Evolutionary conservation across 116 monocot species (phyloP), one percentile per base, ranked within the genome.

Genomic region (Iris pallida): DNA sequence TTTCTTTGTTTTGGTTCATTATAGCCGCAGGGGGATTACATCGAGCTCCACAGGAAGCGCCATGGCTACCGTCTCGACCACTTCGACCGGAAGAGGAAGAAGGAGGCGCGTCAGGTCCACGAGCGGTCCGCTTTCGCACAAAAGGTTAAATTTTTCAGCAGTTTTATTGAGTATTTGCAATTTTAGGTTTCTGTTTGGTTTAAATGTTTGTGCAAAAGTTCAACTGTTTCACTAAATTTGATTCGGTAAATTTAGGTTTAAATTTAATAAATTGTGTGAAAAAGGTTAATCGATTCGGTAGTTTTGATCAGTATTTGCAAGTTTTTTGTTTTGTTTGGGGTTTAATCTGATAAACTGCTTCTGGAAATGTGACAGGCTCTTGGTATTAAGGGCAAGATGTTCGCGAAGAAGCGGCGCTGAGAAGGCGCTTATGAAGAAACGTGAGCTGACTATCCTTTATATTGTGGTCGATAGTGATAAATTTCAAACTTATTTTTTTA

Each of bases 391-490:
- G 96, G 92, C 20, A 97, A 97, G 69, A 89, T 86, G 78, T 85
- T 97, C 60, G 87, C 96, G 9, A 97, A 97, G 90, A 92, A 92
- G 57, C 80, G 92, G 16, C 65, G 73, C 82, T 7, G 96, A 97
- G 81, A 97, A 97, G 83, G 96, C 87, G 10, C 63, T 87, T 69
- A 89, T 97, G 96, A 97, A 97, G 85, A 97, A 68, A 97, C 96
- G 92, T 97, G 80, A 87, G 82, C 4, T 13, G n/a, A 13, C 14
- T 6, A 30, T 30, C 49, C 49, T 51, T 13, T 52, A 7, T 47
- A 8, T 8, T 61, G 2, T 54, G 58, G 16, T n/a, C 43, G 30
- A 30, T 30, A 40, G 30, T 4, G 40, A 42, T 46, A 68, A 30
- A 0, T 30, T 30, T 30, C 30, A 30, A 30, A 30, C 30, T 30